Evolutionary conservation across 2,329 filamentous ascomycete genomes (phyloP).

Genomic region (Sporothrix phasma): DNA sequence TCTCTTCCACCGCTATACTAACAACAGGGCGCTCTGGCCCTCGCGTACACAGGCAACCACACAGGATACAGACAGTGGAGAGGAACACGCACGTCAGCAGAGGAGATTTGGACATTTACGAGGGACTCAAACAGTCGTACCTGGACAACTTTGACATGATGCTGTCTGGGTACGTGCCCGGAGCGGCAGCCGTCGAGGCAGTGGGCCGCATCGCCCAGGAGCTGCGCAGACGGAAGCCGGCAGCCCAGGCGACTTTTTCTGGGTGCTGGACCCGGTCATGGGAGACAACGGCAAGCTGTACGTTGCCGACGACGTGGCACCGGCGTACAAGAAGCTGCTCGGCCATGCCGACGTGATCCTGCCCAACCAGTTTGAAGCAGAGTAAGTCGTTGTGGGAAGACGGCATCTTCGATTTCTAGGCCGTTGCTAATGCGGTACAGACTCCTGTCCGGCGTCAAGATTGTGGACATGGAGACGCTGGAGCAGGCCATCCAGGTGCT

Average conservation of each 20-base stretch:
- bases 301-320: conserved; percentile 82
- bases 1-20: neutral
- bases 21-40: neutral
- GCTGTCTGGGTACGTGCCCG: conserved; percentile 89
- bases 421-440: conserved; percentile 34
- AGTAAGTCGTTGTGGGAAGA: conserved; percentile 41
- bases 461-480: conserved; percentile 64
- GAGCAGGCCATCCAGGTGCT: conserved; percentile 64
- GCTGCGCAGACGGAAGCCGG: conserved; percentile 55
- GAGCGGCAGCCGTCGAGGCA: conserved; percentile 70
- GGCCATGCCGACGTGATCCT: conserved; percentile 80
- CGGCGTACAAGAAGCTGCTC: conserved; percentile 74
- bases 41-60: conserved; percentile 63
- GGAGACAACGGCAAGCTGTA: conserved; percentile 90
- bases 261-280: conserved; percentile 97
- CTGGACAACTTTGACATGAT: conserved; percentile 89
- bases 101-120: conserved; percentile 79
- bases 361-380: conserved; percentile 94
- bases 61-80: conserved; percentile 85
- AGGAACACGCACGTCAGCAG: conserved; percentile 69
- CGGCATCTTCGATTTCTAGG: neutral
- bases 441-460: conserved; percentile 73
- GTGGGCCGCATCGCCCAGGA: conserved; percentile 79
- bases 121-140: conserved; percentile 71
- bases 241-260: conserved; percentile 78